Evolutionary conservation across 306 rosid species (phyloP).

Genomic region (Quercus suber): DNA sequence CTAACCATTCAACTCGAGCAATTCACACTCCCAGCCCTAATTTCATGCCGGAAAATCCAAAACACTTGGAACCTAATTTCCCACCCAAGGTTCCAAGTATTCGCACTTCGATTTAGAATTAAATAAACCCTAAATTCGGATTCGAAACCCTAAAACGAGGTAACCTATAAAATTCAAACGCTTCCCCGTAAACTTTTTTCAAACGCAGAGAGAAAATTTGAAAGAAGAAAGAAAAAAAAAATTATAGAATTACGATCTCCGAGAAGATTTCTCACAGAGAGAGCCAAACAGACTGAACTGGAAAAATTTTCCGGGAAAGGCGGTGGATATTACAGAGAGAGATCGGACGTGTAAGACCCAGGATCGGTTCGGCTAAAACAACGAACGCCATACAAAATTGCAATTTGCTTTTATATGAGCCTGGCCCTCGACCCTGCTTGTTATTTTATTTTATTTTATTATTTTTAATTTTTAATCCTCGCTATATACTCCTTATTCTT

Average conservation of each 20-base stretch:
- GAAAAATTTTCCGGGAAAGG: constrained; percentile 1
- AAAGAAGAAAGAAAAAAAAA: background rate
- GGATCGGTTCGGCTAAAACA: background rate
- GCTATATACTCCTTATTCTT: too few species aligned
- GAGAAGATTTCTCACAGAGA: background rate
- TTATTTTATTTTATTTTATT: background rate
- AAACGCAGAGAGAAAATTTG: background rate
- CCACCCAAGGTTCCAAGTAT: background rate
- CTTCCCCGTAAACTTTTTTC: background rate
- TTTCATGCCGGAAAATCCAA: constrained; percentile 31
- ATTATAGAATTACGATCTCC: background rate
- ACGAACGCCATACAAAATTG: background rate
- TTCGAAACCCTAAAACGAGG: constrained; percentile 16
- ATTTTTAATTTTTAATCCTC: too few species aligned
- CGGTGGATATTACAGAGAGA: background rate
- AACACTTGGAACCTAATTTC: constrained; percentile 17
- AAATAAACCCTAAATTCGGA: constrained; percentile 10
- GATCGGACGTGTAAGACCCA: background rate
- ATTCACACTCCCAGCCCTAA: constrained; percentile 37
- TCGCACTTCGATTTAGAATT: background rate
- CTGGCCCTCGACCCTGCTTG: background rate
- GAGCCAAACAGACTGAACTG: background rate
- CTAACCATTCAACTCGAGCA: constrained; percentile 22
- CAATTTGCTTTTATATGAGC: background rate
- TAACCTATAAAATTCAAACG: constrained; percentile 8